Evolutionary conservation across 2,329 filamentous ascomycete species (phyloP), one percentile per base, ranked within the genome.

Genomic region (Diplodia scrobiculata): DNA sequence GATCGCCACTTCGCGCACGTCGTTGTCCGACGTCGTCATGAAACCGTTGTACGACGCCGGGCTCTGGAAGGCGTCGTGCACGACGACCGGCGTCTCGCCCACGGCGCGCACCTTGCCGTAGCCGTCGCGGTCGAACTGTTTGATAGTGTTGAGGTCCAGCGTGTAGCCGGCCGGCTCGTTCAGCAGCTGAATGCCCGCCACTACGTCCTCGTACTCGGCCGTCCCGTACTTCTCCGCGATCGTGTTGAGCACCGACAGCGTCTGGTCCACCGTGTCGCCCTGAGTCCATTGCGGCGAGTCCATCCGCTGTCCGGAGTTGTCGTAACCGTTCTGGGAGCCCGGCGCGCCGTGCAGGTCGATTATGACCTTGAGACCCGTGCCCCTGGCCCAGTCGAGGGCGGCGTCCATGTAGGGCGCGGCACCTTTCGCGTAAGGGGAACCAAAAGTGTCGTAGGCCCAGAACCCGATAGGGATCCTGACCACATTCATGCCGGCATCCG

Each of bases 1-100:
- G 68, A 91, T 76, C 53, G 84, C 83, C 48, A 89, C 83, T 54
- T 84, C 83, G 52, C 83, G 78, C 2, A 82, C 78, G 69, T 81
- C 79, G 68, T 81, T 77, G 71, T 84, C 82, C 0, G 77, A 51
- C 6, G 54, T 32, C 1, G 80, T 84, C 70, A 89, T 79, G 74
- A 86, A 86, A 5, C 81, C 84, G 71, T 90, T 90, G 84, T 86
- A 90, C 6, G 78, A 80, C 52, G 76, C 80, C 0, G 84, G 81
- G 1, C 79, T 70, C 29, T 80, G 74, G 76, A 88, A 87, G 3
- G 80, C 85, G 69, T 87, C 85, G 52, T 85, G 83, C 34, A 90
- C 74, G 38, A 88, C 79, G n/a, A 89, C 82, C 10, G 81, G 73
- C 7, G 79, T 80, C 58, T 80, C 74, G 9, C 78, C 81, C 38